Evolutionary conservation across 345 rosid genomes (phyloP).

Genomic region (Corymbia maculata): DNA sequence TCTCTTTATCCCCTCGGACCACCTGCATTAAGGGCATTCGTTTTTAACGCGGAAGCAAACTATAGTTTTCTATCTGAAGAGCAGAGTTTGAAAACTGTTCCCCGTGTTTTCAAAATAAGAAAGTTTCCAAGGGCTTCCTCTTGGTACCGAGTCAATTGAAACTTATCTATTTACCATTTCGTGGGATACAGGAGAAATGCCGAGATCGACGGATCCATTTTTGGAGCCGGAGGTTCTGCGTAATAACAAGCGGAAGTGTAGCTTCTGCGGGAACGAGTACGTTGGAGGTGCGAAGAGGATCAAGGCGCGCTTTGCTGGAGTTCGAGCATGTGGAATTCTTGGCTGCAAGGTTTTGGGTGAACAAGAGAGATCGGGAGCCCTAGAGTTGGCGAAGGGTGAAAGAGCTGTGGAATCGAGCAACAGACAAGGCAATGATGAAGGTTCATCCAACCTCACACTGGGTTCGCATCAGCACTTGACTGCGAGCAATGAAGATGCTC

Average conservation of each 20-base stretch:
- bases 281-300: background rate
- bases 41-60: no score
- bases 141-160: no score
- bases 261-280: background rate
- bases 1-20: no score
- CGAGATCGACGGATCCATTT: conserved; percentile 37
- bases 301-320: background rate
- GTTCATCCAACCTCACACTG: background rate
- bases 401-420: background rate
- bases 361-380: background rate
- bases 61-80: no score
- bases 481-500: background rate
- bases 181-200: conserved; percentile 44
- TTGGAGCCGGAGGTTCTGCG: conserved; percentile 1
- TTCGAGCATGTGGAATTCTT: no score
- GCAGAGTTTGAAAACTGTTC: no score
- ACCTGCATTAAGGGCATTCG: no score
- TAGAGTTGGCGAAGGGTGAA: background rate
- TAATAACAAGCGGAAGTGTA: background rate
- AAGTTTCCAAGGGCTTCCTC: background rate
- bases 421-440: background rate
- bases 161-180: conserved; percentile 27
- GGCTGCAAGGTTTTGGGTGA: background rate
- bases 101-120: no score
- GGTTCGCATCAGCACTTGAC: background rate